Base-by-base conservation (phyloP, 2,329 filamentous ascomycete genomes). In the Mycosphaerelloides madeirae region DNA sequence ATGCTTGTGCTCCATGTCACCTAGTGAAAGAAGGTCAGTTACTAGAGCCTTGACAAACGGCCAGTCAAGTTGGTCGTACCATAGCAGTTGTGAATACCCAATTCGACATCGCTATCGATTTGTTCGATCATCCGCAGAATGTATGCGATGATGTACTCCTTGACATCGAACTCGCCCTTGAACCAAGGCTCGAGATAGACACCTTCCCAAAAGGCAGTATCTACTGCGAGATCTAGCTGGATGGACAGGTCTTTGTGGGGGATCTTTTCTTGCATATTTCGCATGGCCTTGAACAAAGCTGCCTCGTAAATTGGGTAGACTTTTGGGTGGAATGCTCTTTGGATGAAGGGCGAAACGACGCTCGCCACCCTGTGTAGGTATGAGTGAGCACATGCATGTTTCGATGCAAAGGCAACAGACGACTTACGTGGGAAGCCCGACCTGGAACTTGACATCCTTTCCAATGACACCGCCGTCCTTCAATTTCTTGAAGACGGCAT, bases 1-100 rank as follows among this genome's bases (percentile, higher is more conserved):
- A 52, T 73, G 71, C 43, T 60, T 55, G 52, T 73, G 69, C 1
- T 58, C 55, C 3, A 68, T 55, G 46, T 74, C 70, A 11, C 56
- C 54, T 57, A 32, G 29, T 15, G 12, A 6, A 28, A 12, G 12
- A 11, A 34, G 29, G 35, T 25, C 9, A 25, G 22, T 25, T 6
- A 9, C 6, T 22, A 32, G 29, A 15, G 22, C 22, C 9, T 25
- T 6, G 22, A 25, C 22, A 25, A 6, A 25, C 22, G 5, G 31
- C 19, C 3, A 11, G 6, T 9, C 11, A 18, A 19, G 25, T n/a
- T n/a, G n/a, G n/a, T 31, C 47, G 36, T 18, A 56, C 71, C 72
- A 48, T 74, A 74, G 55, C 72, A 75, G n/a, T 74, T 58, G 53
- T 75, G 71, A 15, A 70, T 62, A 0, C 69, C 71, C 42, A 74